phyloP scores from a whole-genome alignment of 768 basidiomycete genomes.

The Boletus sp. region DNA sequence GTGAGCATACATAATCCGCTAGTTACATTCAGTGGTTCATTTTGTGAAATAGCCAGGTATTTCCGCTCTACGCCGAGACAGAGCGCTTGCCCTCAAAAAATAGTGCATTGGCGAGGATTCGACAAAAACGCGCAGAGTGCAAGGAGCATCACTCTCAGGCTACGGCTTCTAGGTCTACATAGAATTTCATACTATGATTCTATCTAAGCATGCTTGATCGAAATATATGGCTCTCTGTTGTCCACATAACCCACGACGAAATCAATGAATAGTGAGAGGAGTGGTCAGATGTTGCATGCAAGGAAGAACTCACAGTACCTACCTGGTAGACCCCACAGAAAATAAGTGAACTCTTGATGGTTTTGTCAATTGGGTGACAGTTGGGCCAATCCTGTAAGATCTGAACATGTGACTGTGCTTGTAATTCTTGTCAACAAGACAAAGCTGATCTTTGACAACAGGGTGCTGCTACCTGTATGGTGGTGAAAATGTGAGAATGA shows the following conservation, averaged over 20 bases:
- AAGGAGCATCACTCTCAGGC: not conserved
- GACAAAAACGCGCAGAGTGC: not conserved
- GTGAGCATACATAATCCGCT: not conserved
- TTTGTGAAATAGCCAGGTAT: not conserved
- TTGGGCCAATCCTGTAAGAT: not conserved
- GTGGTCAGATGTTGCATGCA: not conserved
- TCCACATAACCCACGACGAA: too few species aligned
- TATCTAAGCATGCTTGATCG: not conserved
- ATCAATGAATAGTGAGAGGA: too few species aligned
- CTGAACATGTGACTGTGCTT: not conserved
- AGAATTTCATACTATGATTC: not conserved
- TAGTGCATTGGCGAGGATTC: not conserved
- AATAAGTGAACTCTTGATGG: not conserved
- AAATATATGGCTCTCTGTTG: too few species aligned
- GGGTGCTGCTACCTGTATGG: not conserved
- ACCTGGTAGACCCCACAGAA: not conserved
- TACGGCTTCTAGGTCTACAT: not conserved
- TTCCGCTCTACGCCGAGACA: not conserved
- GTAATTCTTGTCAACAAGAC: not conserved
- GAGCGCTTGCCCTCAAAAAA: not conserved
- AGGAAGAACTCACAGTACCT: not conserved
- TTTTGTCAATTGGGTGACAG: not conserved
- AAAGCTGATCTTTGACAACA: not conserved
- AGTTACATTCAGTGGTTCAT: not conserved
- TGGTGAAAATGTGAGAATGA: not conserved